Evolutionary conservation across 1,284 basidiomycete genomes (phyloP).

Genomic region (Albatrellus sp.): DNA sequence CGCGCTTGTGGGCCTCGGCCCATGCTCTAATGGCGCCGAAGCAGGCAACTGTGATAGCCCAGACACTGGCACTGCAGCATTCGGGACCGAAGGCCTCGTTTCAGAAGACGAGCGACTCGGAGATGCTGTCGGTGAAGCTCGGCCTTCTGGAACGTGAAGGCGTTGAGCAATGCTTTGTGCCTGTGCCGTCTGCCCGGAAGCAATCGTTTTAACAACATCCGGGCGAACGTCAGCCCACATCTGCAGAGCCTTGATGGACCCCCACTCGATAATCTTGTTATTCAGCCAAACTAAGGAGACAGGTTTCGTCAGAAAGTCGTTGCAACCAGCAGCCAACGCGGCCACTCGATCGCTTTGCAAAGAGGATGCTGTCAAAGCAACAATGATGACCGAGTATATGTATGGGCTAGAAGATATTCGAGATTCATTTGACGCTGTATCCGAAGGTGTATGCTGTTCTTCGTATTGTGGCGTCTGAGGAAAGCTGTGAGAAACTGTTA

Average conservation of each 20-base stretch:
- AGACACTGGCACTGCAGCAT: background rate
- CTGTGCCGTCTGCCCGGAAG: conserved; percentile 47
- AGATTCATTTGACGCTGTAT: conserved; percentile 29
- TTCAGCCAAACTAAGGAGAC: conserved; percentile 94
- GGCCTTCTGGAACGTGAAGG: conserved; percentile 51
- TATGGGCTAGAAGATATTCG: conserved; percentile 52
- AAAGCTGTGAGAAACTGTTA: conserved; percentile 58
- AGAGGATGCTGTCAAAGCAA: conserved; percentile 92
- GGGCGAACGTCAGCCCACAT: conserved; percentile 77
- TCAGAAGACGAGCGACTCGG: conserved; percentile 21
- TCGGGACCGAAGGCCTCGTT: conserved; percentile 10
- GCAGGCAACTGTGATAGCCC: background rate
- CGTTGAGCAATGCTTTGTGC: conserved; percentile 56
- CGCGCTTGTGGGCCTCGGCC: background rate
- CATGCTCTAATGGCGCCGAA: background rate
- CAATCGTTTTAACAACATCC: conserved; percentile 39
- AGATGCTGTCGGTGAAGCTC: conserved; percentile 24
- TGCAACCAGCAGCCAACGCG: conserved; percentile 95
- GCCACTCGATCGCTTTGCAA: conserved; percentile 88
- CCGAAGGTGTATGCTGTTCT: conserved; percentile 38
- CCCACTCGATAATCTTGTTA: conserved; percentile 99
- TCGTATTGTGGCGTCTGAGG: conserved; percentile 57
- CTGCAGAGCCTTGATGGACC: conserved; percentile 75
- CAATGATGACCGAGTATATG: conserved; percentile 94
- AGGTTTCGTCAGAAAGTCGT: conserved; percentile 97